Base-by-base conservation (phyloP, 1,284 basidiomycete species). In the Cutaneotrichosporon daszewskae region DNA sequence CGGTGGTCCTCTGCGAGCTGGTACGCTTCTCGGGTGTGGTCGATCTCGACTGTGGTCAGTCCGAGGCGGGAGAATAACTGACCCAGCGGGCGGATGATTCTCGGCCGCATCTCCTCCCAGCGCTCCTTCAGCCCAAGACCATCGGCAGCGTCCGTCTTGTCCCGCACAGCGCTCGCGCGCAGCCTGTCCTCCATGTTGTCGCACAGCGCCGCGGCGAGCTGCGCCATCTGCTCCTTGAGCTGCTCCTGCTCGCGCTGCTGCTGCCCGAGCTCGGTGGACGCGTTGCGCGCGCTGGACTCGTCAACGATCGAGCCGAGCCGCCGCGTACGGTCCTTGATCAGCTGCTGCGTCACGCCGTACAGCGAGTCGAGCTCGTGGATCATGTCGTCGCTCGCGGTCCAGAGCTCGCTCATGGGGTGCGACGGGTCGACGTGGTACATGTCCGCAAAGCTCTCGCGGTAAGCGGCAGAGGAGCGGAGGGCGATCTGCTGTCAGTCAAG, bases 1-100 rank as follows among this genome's bases (percentile, higher is more conserved):
- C 76, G 76, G 64, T 91, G 90, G 53, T 84, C 76, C 59, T 94
- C 88, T 2, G 90, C 89, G 2, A 95, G 77, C 7, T 74, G 67
- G 65, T 89, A 91, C 0, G 89, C 89, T 37, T 81, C 72, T 26
- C 79, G 75, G 8, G 78, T 76, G 52, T 83, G 77, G 4, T 83
- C 83, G 44, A 81, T 80, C 40, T 75, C 76, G n/a, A 82, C 82
- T 85, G 45, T 2, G 41, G 27, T 43, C 17, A 46, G 45, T 28
- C 28, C 3, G 18, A 12, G 18, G 9, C 8, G 6, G 5, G n/a
- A 25, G 3, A 4, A 17, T 19, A 25, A 53, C 57, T 39, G 34
- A 68, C 67, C 64, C 10, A 71, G 45, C 0, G 69, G 66, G 10
- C 64, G 39, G 37, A 71, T 71, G n/a, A 68, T 55, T 13, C 59